Percentiles rank a stretch among this genome's conserved stretches.
Conservation (phyloP, 805 yeast species). For the Candida palmyrensis region DNA sequence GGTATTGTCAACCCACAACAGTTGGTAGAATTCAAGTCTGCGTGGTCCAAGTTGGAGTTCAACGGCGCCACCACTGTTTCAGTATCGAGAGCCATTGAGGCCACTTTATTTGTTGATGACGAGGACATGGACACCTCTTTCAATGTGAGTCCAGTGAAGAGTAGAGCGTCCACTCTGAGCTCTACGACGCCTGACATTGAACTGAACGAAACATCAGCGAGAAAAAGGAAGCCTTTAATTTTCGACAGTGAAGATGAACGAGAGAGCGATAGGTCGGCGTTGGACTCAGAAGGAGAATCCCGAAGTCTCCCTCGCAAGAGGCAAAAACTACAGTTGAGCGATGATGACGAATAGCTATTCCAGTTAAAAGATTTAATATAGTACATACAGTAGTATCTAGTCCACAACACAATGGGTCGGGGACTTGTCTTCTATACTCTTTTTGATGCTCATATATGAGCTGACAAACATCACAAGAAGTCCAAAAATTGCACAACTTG, state of each 20-base stretch:
- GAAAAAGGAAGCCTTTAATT: too few relatives aligned
- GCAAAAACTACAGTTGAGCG: conserved; percentile 19
- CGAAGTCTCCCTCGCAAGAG: conserved; percentile 12
- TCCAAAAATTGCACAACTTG: conserved; percentile 67
- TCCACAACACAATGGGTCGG: conserved; percentile 48
- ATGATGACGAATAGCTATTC: conserved; percentile 14
- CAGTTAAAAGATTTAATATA: neutral
- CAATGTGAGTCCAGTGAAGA: too few relatives aligned
- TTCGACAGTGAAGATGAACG: too few relatives aligned
- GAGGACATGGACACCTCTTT: conserved; percentile 9
- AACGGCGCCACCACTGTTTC: conserved; percentile 8
- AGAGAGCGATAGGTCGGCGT: too few relatives aligned
- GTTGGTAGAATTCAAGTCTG: conserved; percentile 26
- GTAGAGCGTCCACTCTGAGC: too few relatives aligned
- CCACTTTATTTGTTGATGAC: conserved; percentile 10
- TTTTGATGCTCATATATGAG: conserved; percentile 64
- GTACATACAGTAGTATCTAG: conserved; percentile 9
- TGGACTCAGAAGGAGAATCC: conserved; percentile 8
- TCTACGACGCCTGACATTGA: neutral
- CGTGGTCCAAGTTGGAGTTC: conserved; percentile 21
- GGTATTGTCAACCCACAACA: conserved; percentile 32
- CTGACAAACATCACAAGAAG: conserved; percentile 71
- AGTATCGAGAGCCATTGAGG: conserved; percentile 13
- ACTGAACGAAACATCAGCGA: neutral
- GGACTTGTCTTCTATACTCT: conserved; percentile 31